Evolutionary conservation across 1,139 yeast species (phyloP).

Genomic region (Dujonia santamariae): DNA sequence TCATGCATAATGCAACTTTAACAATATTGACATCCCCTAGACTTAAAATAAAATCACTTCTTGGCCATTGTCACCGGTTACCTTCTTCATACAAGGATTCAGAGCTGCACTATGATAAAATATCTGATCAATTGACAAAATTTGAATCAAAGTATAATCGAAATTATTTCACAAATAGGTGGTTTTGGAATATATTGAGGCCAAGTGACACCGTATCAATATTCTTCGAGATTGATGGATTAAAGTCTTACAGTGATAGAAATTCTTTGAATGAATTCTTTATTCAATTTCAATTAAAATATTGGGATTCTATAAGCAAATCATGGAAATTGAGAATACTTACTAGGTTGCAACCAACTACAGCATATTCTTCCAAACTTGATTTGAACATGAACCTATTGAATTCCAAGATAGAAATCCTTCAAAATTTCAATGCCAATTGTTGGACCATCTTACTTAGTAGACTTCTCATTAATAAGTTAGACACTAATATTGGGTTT

Average conservation of each 20-base stretch:
- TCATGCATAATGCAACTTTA: slow-evolving; percentile 17
- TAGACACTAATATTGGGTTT: slow-evolving; percentile 35
- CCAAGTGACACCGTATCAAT: slow-evolving; percentile 25
- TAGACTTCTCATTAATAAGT: slow-evolving; percentile 29
- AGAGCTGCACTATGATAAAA: slow-evolving; percentile 22
- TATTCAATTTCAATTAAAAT: slow-evolving; percentile 32
- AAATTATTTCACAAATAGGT: slow-evolving; percentile 32
- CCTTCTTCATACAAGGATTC: slow-evolving; percentile 33
- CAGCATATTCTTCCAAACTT: slow-evolving; percentile 11
- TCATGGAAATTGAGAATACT: slow-evolving; percentile 27
- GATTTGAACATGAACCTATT: slow-evolving; percentile 2
- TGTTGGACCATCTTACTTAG: slow-evolving; percentile 30
- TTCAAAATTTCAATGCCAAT: slow-evolving; percentile 30
- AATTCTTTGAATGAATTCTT: slow-evolving; percentile 19
- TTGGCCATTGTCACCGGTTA: slow-evolving; percentile 28
- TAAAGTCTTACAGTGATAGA: slow-evolving; percentile 19
- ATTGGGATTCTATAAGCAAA: slow-evolving; percentile 19
- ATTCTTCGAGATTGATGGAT: slow-evolving; percentile 32
- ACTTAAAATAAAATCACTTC: slow-evolving; percentile 27
- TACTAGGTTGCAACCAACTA: slow-evolving; percentile 30
- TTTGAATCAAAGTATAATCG: slow-evolving; percentile 32
- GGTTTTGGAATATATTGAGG: slow-evolving; percentile 27
- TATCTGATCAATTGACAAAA: slow-evolving; percentile 30
- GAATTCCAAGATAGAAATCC: slow-evolving; percentile 13
- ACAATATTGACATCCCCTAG: slow-evolving; percentile 29